Percentiles rank a stretch among this genome's conserved stretches.
These are phyloP conservation scores for Ostreobium quekettii DNA, from an alignment of 139 green algal genomes.

Conservation along the genomic window DNA sequence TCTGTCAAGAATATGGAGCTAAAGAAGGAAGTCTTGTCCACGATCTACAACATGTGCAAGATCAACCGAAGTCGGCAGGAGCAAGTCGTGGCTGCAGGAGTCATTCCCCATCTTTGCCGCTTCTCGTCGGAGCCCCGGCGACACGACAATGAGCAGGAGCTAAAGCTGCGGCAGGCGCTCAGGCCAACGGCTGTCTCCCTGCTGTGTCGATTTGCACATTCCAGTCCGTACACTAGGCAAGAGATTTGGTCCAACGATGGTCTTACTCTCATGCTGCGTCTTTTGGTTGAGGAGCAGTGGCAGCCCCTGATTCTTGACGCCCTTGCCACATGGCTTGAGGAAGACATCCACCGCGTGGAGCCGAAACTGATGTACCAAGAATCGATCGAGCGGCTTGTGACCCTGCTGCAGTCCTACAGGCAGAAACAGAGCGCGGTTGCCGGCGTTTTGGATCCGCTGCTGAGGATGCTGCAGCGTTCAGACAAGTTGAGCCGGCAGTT, in stretches of 20 bases:
- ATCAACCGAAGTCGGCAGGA: not conserved
- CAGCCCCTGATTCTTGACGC: constrained; percentile 5
- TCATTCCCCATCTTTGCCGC: constrained; percentile 9
- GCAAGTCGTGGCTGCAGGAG: not conserved
- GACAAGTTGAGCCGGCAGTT: constrained; percentile 9
- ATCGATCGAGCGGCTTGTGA: not conserved
- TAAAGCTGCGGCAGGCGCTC: too few relatives aligned
- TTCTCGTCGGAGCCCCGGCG: not conserved
- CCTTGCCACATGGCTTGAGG: constrained; percentile 14
- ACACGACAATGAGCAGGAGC: too few relatives aligned
- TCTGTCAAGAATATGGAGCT: not conserved
- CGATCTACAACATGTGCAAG: constrained; percentile 15
- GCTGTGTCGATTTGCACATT: too few relatives aligned
- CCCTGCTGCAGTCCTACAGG: constrained; percentile 4
- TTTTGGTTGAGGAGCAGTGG: constrained; percentile 8
- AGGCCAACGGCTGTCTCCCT: too few relatives aligned
- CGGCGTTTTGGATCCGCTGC: constrained; percentile 11
- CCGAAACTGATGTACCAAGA: not conserved
- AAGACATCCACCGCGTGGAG: constrained; percentile 17
- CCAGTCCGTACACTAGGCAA: too few relatives aligned
- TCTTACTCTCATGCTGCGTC: too few relatives aligned
- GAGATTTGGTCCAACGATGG: too few relatives aligned
- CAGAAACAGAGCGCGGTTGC: constrained; percentile 8
- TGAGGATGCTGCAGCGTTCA: constrained; percentile 11
- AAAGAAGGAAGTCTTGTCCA: not conserved